Evolutionary conservation across 192 early-diverging fungal species (phyloP), one percentile per base, ranked within the genome.

Genomic region (Backusella liffmaniae): DNA sequence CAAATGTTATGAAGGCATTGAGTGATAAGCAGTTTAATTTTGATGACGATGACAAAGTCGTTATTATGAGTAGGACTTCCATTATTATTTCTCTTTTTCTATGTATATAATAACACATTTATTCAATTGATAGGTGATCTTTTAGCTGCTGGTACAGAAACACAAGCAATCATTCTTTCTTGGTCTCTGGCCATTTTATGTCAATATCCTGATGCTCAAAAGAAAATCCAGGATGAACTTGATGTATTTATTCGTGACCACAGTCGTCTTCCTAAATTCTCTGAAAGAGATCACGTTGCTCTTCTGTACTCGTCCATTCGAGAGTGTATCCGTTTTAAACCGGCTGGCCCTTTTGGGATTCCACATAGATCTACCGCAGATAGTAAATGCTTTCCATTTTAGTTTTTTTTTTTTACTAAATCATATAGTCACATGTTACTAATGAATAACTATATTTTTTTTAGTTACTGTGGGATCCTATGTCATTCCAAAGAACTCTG

Each of bases 401-500:
- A 9, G 8, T n/a, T 3, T 3, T 5, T 23, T 53, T 18, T n/a
- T 21, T 56, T 62, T 26, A 30, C 56, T 26, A 21, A 59, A 59
- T 5, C 7, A 21, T 21, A 21, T 21, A 56, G 21, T 21, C 8
- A 8, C n/a, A 69, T 34, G 35, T 21, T 18, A 39, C 12, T 69
- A 37, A 23, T 41, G 2, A 69, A 5, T n/a, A 15, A 23, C 1
- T 9, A 42, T 37, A 37, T 41, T 1, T 5, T 69, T 69, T 69
- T 16, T 69, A 69, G 67, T 69, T 37, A 32, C 39, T 7, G 34
- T 36, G 39, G 82, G 83, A 4, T 76, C 78, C 2, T 85, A 85
- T 77, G 77, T 82, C 21, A 79, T 89, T 46, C 87, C 88, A 44
- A 85, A 86, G 70, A 84, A 82, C 2, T 67, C 85, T 1, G 73